A percentile compares a stretch with the other conserved stretches of the same genome.
Evolutionary conservation across 257 asterid genomes (phyloP).

Genomic region (Solanum verrucosum): DNA sequence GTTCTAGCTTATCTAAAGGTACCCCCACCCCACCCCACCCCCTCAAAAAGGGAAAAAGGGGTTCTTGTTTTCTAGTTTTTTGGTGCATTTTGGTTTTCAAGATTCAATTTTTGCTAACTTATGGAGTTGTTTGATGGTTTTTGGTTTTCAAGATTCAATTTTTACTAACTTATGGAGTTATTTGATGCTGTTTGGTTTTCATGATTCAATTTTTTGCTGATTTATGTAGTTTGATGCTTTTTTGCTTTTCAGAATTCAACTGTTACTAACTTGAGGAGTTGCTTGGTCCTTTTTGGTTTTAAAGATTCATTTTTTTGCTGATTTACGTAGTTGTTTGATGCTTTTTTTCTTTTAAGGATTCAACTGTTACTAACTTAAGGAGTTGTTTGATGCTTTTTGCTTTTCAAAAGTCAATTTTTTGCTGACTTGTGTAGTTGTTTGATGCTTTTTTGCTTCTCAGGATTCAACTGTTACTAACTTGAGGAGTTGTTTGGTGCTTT

Average conservation of each 20-base stretch:
- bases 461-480: neutral
- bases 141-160: neutral
- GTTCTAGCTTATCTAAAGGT: slow-evolving; percentile 49
- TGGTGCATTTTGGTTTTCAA: neutral
- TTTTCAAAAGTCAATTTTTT: neutral
- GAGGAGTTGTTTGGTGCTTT: neutral
- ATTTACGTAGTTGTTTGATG: neutral
- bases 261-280: too few species aligned
- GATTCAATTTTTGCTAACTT: neutral
- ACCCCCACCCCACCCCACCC: neutral
- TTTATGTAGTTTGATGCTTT: neutral
- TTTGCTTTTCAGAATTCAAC: too few species aligned
- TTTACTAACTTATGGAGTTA: neutral
- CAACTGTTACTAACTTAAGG: neutral
- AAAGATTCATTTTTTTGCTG: neutral
- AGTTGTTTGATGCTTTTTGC: neutral
- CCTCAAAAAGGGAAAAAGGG: neutral
- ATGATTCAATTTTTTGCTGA: neutral
- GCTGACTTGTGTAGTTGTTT: neutral
- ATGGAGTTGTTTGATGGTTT: neutral
- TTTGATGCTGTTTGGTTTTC: neutral
- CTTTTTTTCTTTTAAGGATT: neutral
- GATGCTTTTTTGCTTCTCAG: neutral
- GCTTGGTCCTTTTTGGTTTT: neutral
- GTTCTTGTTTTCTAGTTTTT: neutral